A percentile compares a stretch with the other conserved stretches of the same genome.
phyloP scores from a whole-genome alignment of 345 rosid species.

The Eucalyptus rudis region DNA sequence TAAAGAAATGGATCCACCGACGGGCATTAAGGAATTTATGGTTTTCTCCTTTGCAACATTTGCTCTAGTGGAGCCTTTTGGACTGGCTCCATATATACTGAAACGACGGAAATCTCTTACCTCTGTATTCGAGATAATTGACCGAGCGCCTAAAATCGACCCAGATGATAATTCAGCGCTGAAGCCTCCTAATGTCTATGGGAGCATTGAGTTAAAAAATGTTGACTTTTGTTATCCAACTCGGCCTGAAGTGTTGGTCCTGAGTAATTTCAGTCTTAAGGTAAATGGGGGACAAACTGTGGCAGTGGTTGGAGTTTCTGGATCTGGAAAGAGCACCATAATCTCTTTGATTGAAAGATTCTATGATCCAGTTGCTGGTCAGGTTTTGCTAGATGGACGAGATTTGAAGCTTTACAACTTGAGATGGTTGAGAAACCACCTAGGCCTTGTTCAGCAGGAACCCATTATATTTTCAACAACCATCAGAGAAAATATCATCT shows the following conservation, averaged over 20 bases:
- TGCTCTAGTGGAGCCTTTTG: constrained; percentile 99
- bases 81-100: constrained; percentile 96
- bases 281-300: constrained; percentile 93
- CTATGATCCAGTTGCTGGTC: constrained; percentile 98
- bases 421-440: constrained; percentile 91
- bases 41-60: constrained; percentile 98
- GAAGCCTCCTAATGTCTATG: constrained; percentile 92
- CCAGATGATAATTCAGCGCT: constrained; percentile 89
- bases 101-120: constrained; percentile 83
- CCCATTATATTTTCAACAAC: constrained; percentile 97
- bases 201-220: constrained; percentile 93
- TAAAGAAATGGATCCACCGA: constrained; percentile 28
- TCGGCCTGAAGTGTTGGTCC: constrained; percentile 76
- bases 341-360: constrained; percentile 92
- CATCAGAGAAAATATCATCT: constrained; percentile 87
- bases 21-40: constrained; percentile 89
- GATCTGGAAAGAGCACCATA: constrained; percentile 98
- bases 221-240: constrained; percentile 96
- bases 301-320: constrained; percentile 99
- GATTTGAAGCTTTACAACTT: constrained; percentile 81
- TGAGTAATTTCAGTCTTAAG: constrained; percentile 96
- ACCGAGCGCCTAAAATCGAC: constrained; percentile 84
- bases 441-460: constrained; percentile 97
- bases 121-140: constrained; percentile 96
- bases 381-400: constrained; percentile 83